Evolutionary conservation across 179 eudicot genomes (phyloP), one percentile per base, ranked within the genome.

Genomic region (Beta lomatogona): DNA sequence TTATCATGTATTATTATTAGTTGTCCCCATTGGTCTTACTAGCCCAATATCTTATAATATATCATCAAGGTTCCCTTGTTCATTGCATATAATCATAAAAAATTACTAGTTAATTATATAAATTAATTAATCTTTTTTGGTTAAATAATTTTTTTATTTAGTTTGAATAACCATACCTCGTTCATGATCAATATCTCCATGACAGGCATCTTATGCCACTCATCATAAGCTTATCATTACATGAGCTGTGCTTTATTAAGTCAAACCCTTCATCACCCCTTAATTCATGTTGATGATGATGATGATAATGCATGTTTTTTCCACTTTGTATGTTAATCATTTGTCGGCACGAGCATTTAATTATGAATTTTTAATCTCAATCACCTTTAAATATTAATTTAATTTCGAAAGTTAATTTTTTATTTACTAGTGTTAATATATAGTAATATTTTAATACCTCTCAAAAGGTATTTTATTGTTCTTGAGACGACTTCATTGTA

Each of bases 191-290:
- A 82, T 82, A 86, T 86, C 83, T 78, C 80, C 76, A 77, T 50
- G 68, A 79, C 76, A 68, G 50, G 71, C 79, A 58, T 75, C 48
- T 91, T 76, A 88, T 87, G 82, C 65, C 81, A 87, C 86, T 84
- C 86, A 80, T 84, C 86, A 80, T 84, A 71, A 84, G 87, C 87
- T 87, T 78, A 87, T 89, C 82, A 82, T 82, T 82, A 78, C 63
- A 69, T 89, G 91, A 92, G 93, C 89, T 88, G 91, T 86, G 79
- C 44, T 73, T 82, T 13, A 77, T 70, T 45, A 81, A 89, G 93
- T 90, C 89, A 90, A 87, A 86, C 59, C 58, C 60, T 50, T 54
- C 46, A 52, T 71, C 16, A 18, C 45, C 48, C 79, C 82, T 72
- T 59, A 79, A 59, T 75, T 81, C 50, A 75, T 63, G 59, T 63